Evolutionary conservation across 73 alveolate species (phyloP), one percentile per base, ranked within the genome.

Genomic region (Tetrahymena thermophila): DNA sequence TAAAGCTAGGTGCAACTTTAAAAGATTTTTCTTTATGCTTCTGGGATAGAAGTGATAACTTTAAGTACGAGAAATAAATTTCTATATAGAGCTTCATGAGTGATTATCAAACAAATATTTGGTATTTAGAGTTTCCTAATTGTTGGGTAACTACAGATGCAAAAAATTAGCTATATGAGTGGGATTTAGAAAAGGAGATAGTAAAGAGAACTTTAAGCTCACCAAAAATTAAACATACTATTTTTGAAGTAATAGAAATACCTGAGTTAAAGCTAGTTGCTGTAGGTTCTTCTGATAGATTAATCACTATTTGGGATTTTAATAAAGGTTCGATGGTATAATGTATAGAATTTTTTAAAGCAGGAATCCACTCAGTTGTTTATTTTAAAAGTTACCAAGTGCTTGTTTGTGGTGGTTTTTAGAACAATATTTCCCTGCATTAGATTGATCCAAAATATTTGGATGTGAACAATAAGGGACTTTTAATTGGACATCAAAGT

Each of bases 61-160:
- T 85, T 35, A 95, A 89, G 43, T 85, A 85, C 11, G 84, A 38
- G 23, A 35, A 93, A 43, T 43, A 85, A 40, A 85, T 95, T 89
- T 93, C 97, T 8, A 95, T 94, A 3, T 93, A 85, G 31, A 56
- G 57, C 38, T 94, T 94, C 11, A 85, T 94, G 42, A 55, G 83
- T 37, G 97, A 95, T 19, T 95, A 95, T 50, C 28, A 95, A 56
- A 85, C 95, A 10, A 95, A 95, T 56, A 95, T 95, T 34, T 95
- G 97, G 97, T 95, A 89, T 95, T 57, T 95, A 43, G 97, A 95
- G 40, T 85, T 85, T 95, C 55, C 71, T 25, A 95, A 95, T 85
- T 85, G 94, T 50, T 95, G 97, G 97, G 50, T 95, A 2, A 95
- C 97, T 5, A 95, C 97, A 5, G 97, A 95, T 57, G 95, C 97